Evolutionary conservation across 2,329 filamentous ascomycete genomes (phyloP).

Genomic region (Pleomassaria siparia): DNA sequence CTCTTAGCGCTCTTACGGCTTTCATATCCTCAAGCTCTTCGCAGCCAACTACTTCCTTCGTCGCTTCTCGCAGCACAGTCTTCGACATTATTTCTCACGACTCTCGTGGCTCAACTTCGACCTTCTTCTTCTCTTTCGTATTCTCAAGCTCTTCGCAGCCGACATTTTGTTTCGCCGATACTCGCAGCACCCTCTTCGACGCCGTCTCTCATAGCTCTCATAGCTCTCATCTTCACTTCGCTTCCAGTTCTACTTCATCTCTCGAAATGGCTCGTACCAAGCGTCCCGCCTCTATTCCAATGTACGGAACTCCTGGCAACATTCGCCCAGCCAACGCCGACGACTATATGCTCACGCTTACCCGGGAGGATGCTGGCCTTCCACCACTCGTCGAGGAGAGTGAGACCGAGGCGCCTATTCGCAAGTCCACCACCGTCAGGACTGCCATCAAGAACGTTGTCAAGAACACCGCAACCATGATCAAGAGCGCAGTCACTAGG

Average conservation of each 20-base stretch:
- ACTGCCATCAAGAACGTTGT: neutral
- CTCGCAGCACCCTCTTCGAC: neutral
- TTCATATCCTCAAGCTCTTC: too few relatives aligned
- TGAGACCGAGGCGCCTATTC: too few relatives aligned
- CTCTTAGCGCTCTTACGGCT: too few relatives aligned
- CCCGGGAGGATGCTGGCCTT: neutral
- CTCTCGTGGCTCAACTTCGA: too few relatives aligned
- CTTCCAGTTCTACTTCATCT: neutral
- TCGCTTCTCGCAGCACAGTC: too few relatives aligned
- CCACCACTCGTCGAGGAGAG: neutral
- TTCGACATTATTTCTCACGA: too few relatives aligned
- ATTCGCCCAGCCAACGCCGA: neutral
- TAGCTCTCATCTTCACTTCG: neutral
- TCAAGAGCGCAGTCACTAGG: neutral
- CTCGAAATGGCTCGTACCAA: constrained; percentile 4
- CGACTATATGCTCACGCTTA: too few relatives aligned
- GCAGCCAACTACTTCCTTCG: too few relatives aligned
- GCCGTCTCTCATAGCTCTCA: neutral
- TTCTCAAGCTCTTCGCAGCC: too few relatives aligned
- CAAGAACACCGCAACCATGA: too few relatives aligned
- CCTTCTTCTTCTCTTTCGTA: neutral
- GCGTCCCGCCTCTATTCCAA: neutral
- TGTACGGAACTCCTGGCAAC: constrained; percentile 3
- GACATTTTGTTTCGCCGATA: too few relatives aligned
- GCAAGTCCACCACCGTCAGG: neutral